Conservation (phyloP, 2,329 filamentous ascomycete species). For the Aurifilum marmelostoma region DNA sequence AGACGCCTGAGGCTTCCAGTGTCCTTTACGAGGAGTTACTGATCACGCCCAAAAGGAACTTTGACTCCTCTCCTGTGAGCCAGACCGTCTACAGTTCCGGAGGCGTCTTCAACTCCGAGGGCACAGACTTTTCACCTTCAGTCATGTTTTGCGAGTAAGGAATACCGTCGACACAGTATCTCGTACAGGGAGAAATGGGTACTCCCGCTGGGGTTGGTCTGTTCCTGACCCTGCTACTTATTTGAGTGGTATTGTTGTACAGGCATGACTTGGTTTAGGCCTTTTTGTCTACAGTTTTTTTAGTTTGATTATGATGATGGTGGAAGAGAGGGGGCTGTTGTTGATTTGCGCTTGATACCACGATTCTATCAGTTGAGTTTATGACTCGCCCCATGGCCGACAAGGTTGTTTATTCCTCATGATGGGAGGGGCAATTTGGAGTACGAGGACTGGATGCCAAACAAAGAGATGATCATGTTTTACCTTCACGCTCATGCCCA, state of each 20-base stretch:
- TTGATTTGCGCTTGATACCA: conserved; percentile 13
- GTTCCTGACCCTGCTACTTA: neutral
- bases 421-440: neutral
- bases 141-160: conserved; percentile 9
- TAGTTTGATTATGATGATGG: neutral
- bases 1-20: neutral
- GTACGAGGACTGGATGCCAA: conserved; percentile 1
- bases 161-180: neutral
- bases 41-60: neutral
- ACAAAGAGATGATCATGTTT: neutral
- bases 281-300: neutral
- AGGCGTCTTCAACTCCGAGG: conserved; percentile 8
- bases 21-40: neutral
- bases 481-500: neutral
- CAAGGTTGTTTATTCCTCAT: neutral
- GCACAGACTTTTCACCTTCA: conserved; percentile 12
- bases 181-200: neutral
- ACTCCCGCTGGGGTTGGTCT: neutral
- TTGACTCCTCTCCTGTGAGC: neutral
- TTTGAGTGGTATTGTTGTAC: neutral
- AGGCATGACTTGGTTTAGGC: neutral
- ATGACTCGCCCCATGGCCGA: neutral
- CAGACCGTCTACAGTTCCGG: neutral
- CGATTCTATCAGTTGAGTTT: neutral
- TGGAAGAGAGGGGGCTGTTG: neutral